Conservation (phyloP, 2,329 filamentous ascomycete species). For the Phialophora chinensis region DNA sequence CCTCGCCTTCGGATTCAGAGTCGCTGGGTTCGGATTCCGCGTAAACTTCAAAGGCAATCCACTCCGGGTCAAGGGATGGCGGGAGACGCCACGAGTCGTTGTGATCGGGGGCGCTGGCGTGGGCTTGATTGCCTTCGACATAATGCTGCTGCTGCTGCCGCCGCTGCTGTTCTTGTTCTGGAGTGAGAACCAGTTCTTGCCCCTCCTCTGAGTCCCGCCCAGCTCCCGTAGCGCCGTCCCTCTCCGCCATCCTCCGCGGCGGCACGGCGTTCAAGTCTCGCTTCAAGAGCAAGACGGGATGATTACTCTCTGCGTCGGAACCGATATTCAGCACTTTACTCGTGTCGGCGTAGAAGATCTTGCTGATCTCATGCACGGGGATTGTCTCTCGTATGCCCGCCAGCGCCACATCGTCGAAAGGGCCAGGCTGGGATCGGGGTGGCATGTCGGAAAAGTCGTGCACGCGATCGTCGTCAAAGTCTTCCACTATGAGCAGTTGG, state of each 20-base stretch:
- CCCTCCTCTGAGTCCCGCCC: constrained; percentile 44
- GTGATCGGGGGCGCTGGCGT: constrained; percentile 31
- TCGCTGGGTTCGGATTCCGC: constrained; percentile 56
- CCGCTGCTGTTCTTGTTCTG: constrained; percentile 41
- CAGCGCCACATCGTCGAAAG: constrained; percentile 64
- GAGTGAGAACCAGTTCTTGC: constrained; percentile 24
- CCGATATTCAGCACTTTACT: constrained; percentile 88
- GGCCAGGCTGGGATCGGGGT: constrained; percentile 59
- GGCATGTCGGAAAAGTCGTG: constrained; percentile 66
- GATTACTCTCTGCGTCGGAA: constrained; percentile 69
- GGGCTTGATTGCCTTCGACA: constrained; percentile 29
- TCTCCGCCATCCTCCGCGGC: constrained; percentile 64
- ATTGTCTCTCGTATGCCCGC: constrained; percentile 71
- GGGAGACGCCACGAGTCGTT: constrained; percentile 67
- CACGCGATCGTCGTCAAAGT: constrained; percentile 73
- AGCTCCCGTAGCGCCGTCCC: constrained; percentile 42
- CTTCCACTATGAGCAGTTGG: constrained; percentile 80
- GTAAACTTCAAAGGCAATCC: constrained; percentile 89
- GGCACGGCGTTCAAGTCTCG: constrained; percentile 69
- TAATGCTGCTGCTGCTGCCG: constrained; percentile 32
- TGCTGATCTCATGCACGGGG: constrained; percentile 77
- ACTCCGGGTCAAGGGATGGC: constrained; percentile 80
- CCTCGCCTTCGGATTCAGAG: constrained; percentile 32
- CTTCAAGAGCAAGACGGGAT: constrained; percentile 75
- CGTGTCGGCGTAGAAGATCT: constrained; percentile 92